These are phyloP conservation scores for Daldinia vernicosa DNA, from an alignment of 495 filamentous ascomycete genomes.

Conservation along the genomic window DNA sequence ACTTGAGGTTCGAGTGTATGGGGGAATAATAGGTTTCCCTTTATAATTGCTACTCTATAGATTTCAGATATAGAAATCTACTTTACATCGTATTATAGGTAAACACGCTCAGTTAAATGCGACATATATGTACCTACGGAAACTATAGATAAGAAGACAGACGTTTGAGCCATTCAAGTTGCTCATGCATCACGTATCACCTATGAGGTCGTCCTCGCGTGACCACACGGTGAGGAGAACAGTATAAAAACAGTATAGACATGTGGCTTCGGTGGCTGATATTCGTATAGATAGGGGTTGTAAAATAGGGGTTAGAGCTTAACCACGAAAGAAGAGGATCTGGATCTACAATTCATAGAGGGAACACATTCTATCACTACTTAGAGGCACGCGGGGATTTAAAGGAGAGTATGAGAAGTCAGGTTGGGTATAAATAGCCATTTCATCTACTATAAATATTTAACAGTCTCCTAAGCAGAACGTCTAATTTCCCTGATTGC, in stretches of 20 bases:
- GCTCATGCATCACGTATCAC: neutral
- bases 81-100: constrained; percentile 17
- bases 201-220: constrained; percentile 1
- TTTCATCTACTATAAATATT: neutral
- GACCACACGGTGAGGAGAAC: constrained; percentile 6
- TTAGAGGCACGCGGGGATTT: too few species aligned
- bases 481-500: neutral
- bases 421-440: too few species aligned
- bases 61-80: neutral
- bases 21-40: neutral
- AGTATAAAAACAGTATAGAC: constrained; percentile 6
- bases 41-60: neutral
- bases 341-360: neutral
- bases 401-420: too few species aligned
- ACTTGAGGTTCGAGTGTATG: neutral
- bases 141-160: constrained; percentile 22
- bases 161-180: constrained; percentile 11
- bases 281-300: constrained; percentile 27
- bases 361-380: neutral
- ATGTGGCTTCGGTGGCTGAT: constrained; percentile 29
- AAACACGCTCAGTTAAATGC: constrained; percentile 11
- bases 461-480: neutral
- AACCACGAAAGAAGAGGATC: neutral
- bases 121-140: constrained; percentile 10
- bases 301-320: neutral